Evolutionary conservation across 1,284 basidiomycete species (phyloP).

Genomic region (Ceratobasidium sp.): DNA sequence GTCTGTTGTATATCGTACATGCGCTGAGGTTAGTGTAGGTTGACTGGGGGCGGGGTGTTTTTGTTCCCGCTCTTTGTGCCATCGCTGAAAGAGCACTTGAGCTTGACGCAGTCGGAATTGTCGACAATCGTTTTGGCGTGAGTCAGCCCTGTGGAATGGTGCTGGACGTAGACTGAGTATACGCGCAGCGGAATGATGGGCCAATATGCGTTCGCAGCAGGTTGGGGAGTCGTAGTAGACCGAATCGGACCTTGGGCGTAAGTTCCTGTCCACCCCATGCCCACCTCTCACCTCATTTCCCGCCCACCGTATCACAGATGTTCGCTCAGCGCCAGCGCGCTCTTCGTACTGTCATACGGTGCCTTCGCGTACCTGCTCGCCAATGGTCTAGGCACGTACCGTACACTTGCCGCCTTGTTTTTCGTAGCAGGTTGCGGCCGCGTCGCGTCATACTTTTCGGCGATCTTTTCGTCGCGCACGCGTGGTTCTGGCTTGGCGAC

Average conservation of each 20-base stretch:
- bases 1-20: background rate
- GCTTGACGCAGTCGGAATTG: constrained; percentile 76
- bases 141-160: constrained; percentile 48
- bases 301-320: constrained; percentile 54
- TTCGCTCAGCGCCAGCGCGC: constrained; percentile 68
- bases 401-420: constrained; percentile 55
- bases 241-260: constrained; percentile 65
- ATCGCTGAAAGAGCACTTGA: constrained; percentile 65
- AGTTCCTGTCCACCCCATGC: background rate
- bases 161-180: constrained; percentile 1
- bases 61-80: constrained; percentile 71
- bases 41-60: constrained; percentile 22
- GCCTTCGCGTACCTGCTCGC: constrained; percentile 68
- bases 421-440: constrained; percentile 72
- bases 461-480: constrained; percentile 23
- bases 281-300: background rate
- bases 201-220: constrained; percentile 72
- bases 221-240: constrained; percentile 69
- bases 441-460: constrained; percentile 66
- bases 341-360: constrained; percentile 69
- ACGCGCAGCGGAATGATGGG: constrained; percentile 68
- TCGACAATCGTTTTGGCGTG: constrained; percentile 75
- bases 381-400: constrained; percentile 52
- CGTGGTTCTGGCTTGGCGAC: constrained; percentile 60
- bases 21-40: constrained; percentile 10